Base-by-base conservation (phyloP, 345 rosid species). In the Dovyalis caffra region DNA sequence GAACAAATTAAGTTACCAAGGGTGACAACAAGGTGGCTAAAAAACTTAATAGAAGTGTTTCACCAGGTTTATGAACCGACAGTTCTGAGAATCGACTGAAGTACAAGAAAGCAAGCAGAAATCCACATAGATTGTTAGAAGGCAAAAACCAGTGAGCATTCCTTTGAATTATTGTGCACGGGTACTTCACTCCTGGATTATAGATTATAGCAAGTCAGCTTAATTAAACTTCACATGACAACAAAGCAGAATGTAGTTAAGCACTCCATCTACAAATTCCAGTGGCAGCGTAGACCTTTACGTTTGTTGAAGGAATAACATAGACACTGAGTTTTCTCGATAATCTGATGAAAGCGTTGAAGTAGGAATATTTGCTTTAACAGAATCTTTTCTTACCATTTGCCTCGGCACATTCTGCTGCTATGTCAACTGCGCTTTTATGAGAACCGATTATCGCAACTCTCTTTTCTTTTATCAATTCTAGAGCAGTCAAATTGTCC, bases 41-140 rank as follows among this genome's bases (percentile, higher is more conserved):
- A 8, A 80, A 8, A 31, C 74, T 8, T 26, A 68, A 70, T 21
- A 77, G 57, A 69, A 76, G 18, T 3, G 78, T 38, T 74, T 86
- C 84, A 2, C 81, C 86, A 6, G 87, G 89, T 78, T 82, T 84
- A 77, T 84, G 86, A 63, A 84, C 26, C 45, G 74, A 12, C 8
- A 84, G 63, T 64, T 80, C 83, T 0, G 83, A 64, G 4, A 86
- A 84, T 29, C 86, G 87, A 58, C 61, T 84, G 64, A 71, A 57
- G 72, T 62, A 84, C 34, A 86, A 60, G 63, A 58, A 40, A 16
- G 72, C 82, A 6, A 84, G 0, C 23, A 3, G 21, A 8, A 76
- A 10, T 29, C 76, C 75, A 64, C 60, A 53, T 14, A 61, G 3
- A n/a, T 0, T 16, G 12, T 71, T n/a, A 28, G 29, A 0, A 1